phyloP scores from a whole-genome alignment of 345 rosid species.

The Syzygium oleosum region DNA sequence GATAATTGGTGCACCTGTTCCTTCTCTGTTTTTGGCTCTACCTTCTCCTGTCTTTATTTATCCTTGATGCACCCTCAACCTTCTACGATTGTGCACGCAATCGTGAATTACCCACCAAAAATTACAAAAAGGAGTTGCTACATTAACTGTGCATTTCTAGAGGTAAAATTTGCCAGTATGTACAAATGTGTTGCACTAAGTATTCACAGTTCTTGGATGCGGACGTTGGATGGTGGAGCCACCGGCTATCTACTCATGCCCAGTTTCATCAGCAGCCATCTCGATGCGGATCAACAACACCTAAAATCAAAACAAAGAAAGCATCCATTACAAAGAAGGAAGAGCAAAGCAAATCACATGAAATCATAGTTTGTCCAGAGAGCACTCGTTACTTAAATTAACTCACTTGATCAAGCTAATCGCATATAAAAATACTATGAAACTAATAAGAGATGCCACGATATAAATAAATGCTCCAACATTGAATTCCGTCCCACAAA shows the following conservation, averaged over 20 bases:
- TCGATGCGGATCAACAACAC: background rate
- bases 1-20: background rate
- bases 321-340: background rate
- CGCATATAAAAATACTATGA: background rate
- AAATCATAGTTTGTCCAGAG: background rate
- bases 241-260: background rate
- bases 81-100: background rate
- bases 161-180: background rate
- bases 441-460: background rate
- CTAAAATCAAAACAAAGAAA: background rate
- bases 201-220: background rate
- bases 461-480: background rate
- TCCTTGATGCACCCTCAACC: background rate
- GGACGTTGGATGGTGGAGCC: no score
- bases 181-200: background rate
- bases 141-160: background rate
- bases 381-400: background rate
- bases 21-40: background rate
- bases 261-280: background rate
- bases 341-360: background rate
- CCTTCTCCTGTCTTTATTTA: background rate
- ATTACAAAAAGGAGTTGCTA: background rate
- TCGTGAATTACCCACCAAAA: background rate
- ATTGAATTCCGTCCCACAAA: background rate
- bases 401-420: background rate